Percentiles rank a stretch among this genome's conserved stretches.
These are phyloP conservation scores for Apodospora peruviana DNA, from an alignment of 495 filamentous ascomycete genomes.

Conservation along the genomic window DNA sequence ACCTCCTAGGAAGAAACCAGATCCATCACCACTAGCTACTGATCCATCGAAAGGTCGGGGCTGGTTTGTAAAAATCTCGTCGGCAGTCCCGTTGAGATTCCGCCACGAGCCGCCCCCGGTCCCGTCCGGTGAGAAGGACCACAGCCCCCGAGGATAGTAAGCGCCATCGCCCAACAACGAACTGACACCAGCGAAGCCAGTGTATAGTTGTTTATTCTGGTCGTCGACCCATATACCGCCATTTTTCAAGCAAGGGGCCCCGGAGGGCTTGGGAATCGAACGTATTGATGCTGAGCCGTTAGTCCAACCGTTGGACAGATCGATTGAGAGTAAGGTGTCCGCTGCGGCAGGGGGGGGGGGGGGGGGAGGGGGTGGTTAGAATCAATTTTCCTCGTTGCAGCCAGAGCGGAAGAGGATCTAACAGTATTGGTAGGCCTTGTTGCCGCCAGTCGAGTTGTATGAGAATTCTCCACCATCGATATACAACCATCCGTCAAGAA, in stretches of 20 bases:
- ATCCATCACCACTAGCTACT: slow-evolving; percentile 11
- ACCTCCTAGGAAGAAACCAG: slow-evolving; percentile 18
- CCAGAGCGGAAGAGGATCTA: too few relatives aligned
- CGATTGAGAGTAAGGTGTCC: slow-evolving; percentile 17
- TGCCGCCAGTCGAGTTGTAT: slow-evolving; percentile 2
- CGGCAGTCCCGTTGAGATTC: slow-evolving; percentile 15
- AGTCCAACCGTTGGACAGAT: slow-evolving; percentile 14
- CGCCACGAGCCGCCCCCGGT: slow-evolving; percentile 12
- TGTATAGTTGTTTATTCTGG: slow-evolving; percentile 12
- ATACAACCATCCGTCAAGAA: slow-evolving; percentile 17
- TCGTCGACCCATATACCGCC: slow-evolving; percentile 21
- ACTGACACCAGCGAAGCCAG: slow-evolving; percentile 15
- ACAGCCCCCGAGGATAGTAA: slow-evolving; percentile 11
- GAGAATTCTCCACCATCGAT: slow-evolving; percentile 20
- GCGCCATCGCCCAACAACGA: slow-evolving; percentile 10
- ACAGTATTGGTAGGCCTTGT: slow-evolving; percentile 16
- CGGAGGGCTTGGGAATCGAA: slow-evolving; percentile 12
- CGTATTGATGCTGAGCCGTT: slow-evolving; percentile 8
- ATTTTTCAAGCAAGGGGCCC: slow-evolving; percentile 8
- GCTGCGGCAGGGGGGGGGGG: slow-evolving; percentile 1
- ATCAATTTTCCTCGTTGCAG: too few relatives aligned
- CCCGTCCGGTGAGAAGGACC: slow-evolving; percentile 16
- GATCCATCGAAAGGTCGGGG: slow-evolving; percentile 14
- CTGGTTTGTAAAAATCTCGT: slow-evolving; percentile 8
- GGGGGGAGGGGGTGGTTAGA: too few relatives aligned